phyloP scores from a whole-genome alignment of 805 yeast genomes.

The Spencermartinsiella europaea region DNA sequence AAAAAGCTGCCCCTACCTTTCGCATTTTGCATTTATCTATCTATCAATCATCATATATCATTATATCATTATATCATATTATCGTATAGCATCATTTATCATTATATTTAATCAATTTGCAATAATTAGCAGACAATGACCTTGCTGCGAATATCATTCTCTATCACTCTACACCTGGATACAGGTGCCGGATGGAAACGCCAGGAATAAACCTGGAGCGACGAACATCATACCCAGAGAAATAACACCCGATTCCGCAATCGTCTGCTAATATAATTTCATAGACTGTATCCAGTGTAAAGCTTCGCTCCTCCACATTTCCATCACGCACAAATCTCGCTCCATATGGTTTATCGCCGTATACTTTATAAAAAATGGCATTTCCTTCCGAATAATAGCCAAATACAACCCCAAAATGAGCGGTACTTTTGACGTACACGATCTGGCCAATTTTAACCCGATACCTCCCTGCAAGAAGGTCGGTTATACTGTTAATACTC shows the following conservation, averaged over 20 bases:
- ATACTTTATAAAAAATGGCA: not conserved
- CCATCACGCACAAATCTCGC: not conserved
- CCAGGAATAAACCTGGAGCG: not conserved
- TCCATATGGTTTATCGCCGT: not conserved
- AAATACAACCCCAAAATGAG: not conserved
- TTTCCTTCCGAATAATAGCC: not conserved
- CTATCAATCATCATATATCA: not conserved
- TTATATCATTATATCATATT: no score
- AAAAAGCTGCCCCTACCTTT: not conserved
- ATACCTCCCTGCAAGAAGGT: not conserved
- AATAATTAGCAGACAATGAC: not conserved
- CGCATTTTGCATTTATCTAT: not conserved
- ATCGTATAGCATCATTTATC: no score
- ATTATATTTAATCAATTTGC: not conserved
- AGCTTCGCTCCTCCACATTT: not conserved
- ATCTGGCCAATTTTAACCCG: not conserved
- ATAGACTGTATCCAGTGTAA: not conserved
- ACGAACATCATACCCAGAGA: not conserved
- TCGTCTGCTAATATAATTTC: not conserved
- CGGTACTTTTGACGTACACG: not conserved
- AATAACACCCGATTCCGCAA: not conserved
- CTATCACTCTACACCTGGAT: no score
- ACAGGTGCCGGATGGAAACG: not conserved
- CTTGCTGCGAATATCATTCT: no score
- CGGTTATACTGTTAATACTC: not conserved